Base-by-base conservation (phyloP, 441 rosid species). In the Biscutella auriculata region DNA sequence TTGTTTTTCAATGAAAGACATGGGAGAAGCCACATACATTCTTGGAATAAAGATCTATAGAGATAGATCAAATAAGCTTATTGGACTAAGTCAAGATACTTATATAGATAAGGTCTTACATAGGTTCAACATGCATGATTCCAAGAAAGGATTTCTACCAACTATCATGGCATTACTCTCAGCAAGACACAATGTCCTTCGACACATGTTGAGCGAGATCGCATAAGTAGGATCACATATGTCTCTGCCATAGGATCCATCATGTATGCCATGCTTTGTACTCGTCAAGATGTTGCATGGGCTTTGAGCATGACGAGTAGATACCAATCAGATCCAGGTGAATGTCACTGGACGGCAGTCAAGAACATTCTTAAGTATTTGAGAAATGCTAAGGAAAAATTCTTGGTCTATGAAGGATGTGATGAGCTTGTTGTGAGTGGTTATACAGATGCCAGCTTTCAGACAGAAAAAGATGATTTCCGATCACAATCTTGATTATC, bases 331-430 rank as follows among this genome's bases (percentile, higher is more conserved):
- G 37, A 33, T 34, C 63, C 28, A 14, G 46, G 34, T 19, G 23
- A 57, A 3, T 3, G 23, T 15, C 52, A 65, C 36, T 57, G 15
- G 23, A 39, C 9, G 8, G 6, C 21, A 39, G 11, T 14, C 23
- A 15, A 39, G 3, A 39, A 8, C 9, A 19, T 65, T 28, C 57
- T 65, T 19, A 57, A 57, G 39, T 57, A 57, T 30, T 28, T 65
- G 8, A 13, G 46, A 55, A 65, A 36, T 9, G 47, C 57, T 11
- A 39, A 65, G 25, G 33, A 65, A 17, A 25, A 6, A 3, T 65
- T 63, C 23, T n/a, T 46, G 9, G 57, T 57, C 10, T 57, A 23
- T 12, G 32, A 33, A 54, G 49, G 46, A 44, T 25, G 41, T 34
- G 53, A 35, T 6, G 56, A 45, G 1, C 9, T 35, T 27, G 12